Conservation (phyloP, 2,329 filamentous ascomycete species). For the Paecilomyces dactylethromorphus region DNA sequence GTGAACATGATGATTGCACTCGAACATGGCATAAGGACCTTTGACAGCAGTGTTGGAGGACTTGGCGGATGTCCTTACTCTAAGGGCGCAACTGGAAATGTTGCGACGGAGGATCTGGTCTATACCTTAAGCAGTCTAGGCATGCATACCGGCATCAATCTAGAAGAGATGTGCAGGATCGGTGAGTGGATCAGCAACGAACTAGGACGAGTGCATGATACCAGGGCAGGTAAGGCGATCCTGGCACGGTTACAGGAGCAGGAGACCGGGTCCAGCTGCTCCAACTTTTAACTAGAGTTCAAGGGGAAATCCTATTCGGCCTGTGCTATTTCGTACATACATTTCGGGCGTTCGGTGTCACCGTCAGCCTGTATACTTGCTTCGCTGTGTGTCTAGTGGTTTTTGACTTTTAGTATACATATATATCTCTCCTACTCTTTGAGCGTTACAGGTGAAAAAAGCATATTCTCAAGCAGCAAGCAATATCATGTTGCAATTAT, state of each 20-base stretch:
- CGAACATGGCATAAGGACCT: slow-evolving; percentile 57
- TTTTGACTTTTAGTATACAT: no score
- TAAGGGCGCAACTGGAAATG: slow-evolving; percentile 60
- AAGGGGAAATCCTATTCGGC: neutral
- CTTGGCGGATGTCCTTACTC: slow-evolving; percentile 60
- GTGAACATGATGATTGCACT: slow-evolving; percentile 57
- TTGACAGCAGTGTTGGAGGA: slow-evolving; percentile 58
- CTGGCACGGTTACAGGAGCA: slow-evolving; percentile 28
- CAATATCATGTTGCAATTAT: neutral
- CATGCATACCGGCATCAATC: slow-evolving; percentile 52
- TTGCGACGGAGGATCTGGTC: slow-evolving; percentile 58
- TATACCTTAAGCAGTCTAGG: slow-evolving; percentile 56
- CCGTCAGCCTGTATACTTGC: neutral
- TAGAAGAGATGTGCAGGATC: slow-evolving; percentile 50
- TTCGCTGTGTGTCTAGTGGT: neutral
- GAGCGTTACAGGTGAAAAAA: neutral
- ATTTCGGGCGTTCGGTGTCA: neutral
- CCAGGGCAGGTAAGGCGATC: slow-evolving; percentile 48
- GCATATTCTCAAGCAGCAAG: neutral
- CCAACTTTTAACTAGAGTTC: neutral
- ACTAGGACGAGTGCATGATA: slow-evolving; percentile 47
- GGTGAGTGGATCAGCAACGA: slow-evolving; percentile 52
- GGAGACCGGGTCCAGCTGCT: neutral
- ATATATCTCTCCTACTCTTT: neutral
- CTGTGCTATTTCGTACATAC: neutral